A percentile compares a stretch with the other conserved stretches of the same genome.
phyloP scores from a whole-genome alignment of 2,329 filamentous ascomycete species.

The Cladorrhinum sp. region DNA sequence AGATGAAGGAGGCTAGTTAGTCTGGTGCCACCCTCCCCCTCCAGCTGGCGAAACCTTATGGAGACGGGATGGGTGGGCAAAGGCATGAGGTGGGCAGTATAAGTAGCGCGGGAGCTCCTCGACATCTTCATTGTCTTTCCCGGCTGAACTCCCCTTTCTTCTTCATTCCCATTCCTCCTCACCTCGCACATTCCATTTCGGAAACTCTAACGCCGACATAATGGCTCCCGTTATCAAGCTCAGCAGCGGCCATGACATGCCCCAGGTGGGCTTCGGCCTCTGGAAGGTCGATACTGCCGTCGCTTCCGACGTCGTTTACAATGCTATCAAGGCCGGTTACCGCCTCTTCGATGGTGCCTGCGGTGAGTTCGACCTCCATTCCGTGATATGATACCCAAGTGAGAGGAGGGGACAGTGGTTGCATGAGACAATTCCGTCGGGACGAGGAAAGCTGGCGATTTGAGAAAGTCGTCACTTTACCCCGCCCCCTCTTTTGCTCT shows the following conservation, averaged over 20 bases:
- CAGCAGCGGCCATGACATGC: slow-evolving; percentile 66
- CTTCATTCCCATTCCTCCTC: slow-evolving; percentile 5
- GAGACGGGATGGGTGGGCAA: slow-evolving; percentile 10
- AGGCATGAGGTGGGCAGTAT: slow-evolving; percentile 21
- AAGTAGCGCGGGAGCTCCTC: slow-evolving; percentile 23
- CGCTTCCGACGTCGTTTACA: slow-evolving; percentile 74
- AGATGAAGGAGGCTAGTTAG: slow-evolving; percentile 12
- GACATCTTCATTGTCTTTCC: slow-evolving; percentile 7
- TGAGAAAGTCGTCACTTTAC: slow-evolving; percentile 14
- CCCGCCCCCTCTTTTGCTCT: slow-evolving; percentile 23
- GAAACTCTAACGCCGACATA: slow-evolving; percentile 12
- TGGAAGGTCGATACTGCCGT: slow-evolving; percentile 80
- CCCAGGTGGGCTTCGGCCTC: slow-evolving; percentile 72
- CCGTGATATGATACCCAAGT: background rate
- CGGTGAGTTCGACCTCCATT: slow-evolving; percentile 42
- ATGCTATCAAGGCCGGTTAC: slow-evolving; percentile 64
- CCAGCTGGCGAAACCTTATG: slow-evolving; percentile 9
- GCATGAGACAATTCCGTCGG: background rate
- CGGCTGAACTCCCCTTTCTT: slow-evolving; percentile 15
- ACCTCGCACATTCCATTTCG: background rate
- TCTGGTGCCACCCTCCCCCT: slow-evolving; percentile 16
- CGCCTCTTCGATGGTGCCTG: slow-evolving; percentile 59
- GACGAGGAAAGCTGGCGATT: background rate
- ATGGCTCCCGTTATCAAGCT: slow-evolving; percentile 52
- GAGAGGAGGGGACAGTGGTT: background rate